Percentiles rank a stretch among this genome's conserved stretches.
phyloP scores from a whole-genome alignment of 2,329 filamentous ascomycete genomes.

The Epichloe baconii region DNA sequence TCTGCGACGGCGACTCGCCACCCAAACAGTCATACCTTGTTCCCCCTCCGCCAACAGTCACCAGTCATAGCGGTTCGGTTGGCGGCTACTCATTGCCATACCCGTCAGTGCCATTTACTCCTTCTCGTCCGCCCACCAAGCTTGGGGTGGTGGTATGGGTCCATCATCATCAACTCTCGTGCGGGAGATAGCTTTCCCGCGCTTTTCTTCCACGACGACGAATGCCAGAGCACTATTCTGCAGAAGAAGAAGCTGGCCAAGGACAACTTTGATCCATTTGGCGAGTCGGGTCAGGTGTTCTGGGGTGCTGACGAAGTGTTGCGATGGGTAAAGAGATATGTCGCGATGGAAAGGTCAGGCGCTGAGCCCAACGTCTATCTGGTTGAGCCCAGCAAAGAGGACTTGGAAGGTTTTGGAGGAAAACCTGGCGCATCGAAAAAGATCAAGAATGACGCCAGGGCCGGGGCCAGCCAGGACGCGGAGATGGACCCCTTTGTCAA shows the following conservation, averaged over 20 bases:
- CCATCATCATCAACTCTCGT: constrained; percentile 81
- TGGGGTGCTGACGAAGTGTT: constrained; percentile 97
- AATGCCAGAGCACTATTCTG: constrained; percentile 89
- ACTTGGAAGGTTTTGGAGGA: constrained; percentile 66
- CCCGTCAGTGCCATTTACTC: constrained; percentile 86
- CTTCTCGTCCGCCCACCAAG: constrained; percentile 83
- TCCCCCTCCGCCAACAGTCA: constrained; percentile 77
- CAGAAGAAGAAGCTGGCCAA: constrained; percentile 78
- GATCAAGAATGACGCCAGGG: constrained; percentile 20
- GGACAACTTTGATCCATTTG: constrained; percentile 84
- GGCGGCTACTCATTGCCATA: constrained; percentile 79
- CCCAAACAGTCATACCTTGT: constrained; percentile 84
- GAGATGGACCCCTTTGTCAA: constrained; percentile 87
- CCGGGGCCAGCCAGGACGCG: constrained; percentile 41
- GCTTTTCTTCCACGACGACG: constrained; percentile 93
- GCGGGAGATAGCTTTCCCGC: constrained; percentile 89
- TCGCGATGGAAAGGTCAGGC: constrained; percentile 67
- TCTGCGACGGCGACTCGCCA: constrained; percentile 66
- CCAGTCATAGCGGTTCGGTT: constrained; percentile 54
- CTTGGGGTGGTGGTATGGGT: constrained; percentile 97
- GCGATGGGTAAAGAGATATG: constrained; percentile 77
- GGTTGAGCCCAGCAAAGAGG: constrained; percentile 74
- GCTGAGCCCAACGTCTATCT: constrained; percentile 87
- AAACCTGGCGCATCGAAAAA: constrained; percentile 34
- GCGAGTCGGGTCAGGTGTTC: constrained; percentile 74